These are phyloP conservation scores for Colletotrichum truncatum DNA, from an alignment of 2,329 filamentous ascomycete genomes.

Conservation along the genomic window DNA sequence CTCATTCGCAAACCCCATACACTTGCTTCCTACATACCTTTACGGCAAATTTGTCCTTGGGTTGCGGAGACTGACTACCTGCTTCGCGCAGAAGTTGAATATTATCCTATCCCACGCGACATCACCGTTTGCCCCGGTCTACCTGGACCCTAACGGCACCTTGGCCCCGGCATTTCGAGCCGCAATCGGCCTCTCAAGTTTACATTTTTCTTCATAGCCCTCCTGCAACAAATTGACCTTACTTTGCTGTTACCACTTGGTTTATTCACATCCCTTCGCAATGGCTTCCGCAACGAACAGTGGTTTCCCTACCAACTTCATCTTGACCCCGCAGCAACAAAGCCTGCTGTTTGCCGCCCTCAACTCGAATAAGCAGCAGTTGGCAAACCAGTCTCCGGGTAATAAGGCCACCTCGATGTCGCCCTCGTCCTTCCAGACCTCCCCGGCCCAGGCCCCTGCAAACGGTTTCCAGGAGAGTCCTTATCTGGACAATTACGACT, in stretches of 20 bases:
- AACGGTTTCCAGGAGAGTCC: slow-evolving; percentile 78
- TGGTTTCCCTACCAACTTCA: slow-evolving; percentile 64
- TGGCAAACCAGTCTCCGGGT: slow-evolving; percentile 45
- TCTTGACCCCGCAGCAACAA: slow-evolving; percentile 80
- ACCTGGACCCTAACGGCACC: slow-evolving; percentile 2
- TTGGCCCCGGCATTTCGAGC: slow-evolving; percentile 22
- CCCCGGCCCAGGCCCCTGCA: slow-evolving; percentile 54
- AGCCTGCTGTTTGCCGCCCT: slow-evolving; percentile 79
- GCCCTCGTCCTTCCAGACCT: slow-evolving; percentile 58
- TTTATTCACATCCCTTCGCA: slow-evolving; percentile 30
- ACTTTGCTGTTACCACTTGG: slow-evolving; percentile 10
- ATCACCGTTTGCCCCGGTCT: neutral
- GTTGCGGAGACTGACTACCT: neutral
- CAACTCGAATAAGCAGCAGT: slow-evolving; percentile 69
- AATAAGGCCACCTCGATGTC: slow-evolving; percentile 54
- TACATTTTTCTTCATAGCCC: slow-evolving; percentile 11
- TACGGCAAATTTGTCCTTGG: neutral
- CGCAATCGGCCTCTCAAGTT: slow-evolving; percentile 28
- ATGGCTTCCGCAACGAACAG: slow-evolving; percentile 62
- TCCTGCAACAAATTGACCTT: slow-evolving; percentile 9
- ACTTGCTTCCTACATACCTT: neutral
- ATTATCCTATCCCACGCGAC: neutral
- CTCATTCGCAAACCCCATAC: neutral
- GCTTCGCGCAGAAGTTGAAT: neutral
- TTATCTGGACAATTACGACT: slow-evolving; percentile 80